phyloP scores from a whole-genome alignment of 139 green algal species.

The Auxenochlorella protothecoides region DNA sequence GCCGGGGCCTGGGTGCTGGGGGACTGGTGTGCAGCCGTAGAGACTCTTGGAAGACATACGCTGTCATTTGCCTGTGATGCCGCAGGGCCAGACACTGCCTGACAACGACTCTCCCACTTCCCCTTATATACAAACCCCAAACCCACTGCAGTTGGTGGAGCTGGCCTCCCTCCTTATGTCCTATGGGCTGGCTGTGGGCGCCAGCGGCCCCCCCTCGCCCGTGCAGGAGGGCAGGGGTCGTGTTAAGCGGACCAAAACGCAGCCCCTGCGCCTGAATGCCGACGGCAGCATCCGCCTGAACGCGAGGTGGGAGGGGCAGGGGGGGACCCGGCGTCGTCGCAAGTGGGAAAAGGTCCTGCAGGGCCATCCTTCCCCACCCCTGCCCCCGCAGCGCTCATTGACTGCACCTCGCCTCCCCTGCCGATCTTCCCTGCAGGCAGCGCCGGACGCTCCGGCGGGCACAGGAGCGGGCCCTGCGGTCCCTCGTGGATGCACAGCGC shows the following conservation, averaged over 20 bases:
- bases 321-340: too few relatives aligned
- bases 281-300: slow-evolving; percentile 17
- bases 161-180: slow-evolving; percentile 17
- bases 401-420: too few relatives aligned
- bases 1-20: not conserved
- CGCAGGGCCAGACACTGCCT: not conserved
- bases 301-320: not conserved
- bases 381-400: too few relatives aligned
- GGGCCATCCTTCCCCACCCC: too few relatives aligned
- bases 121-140: too few relatives aligned
- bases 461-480: slow-evolving; percentile 26
- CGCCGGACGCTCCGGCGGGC: slow-evolving; percentile 28
- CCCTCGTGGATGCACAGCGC: slow-evolving; percentile 11
- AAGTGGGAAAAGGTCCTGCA: too few relatives aligned
- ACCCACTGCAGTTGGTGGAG: slow-evolving; percentile 11
- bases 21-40: not conserved
- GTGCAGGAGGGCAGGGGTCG: not conserved
- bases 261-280: slow-evolving; percentile 5
- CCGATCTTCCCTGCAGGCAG: slow-evolving; percentile 7
- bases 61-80: too few relatives aligned
- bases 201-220: not conserved
- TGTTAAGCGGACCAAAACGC: not conserved
- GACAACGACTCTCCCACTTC: not conserved
- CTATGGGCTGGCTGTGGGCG: slow-evolving; percentile 10
- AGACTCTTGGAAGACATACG: too few relatives aligned